Conservation (phyloP, 371 early-diverging fungal species). For the Mortierella sp. region DNA sequence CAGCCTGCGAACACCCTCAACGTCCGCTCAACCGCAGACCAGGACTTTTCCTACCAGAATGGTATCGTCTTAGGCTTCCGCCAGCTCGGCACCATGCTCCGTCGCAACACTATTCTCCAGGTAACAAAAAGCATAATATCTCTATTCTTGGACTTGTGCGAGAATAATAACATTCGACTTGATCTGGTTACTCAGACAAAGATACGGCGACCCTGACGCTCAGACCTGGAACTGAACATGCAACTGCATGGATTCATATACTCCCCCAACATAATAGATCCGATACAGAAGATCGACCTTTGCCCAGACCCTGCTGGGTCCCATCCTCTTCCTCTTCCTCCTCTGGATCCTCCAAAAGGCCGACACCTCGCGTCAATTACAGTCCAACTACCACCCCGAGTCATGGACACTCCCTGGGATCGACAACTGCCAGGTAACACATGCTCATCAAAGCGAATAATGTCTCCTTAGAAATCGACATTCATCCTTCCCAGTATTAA, state of each 20-base stretch:
- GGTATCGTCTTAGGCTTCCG: conserved; percentile 42
- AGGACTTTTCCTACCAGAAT: conserved; percentile 36
- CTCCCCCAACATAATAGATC: conserved; percentile 20
- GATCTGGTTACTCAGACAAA: background rate
- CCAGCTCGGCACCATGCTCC: conserved; percentile 75
- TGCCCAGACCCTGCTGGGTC: conserved; percentile 72
- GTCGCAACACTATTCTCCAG: conserved; percentile 74
- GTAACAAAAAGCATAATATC: conserved; percentile 33
- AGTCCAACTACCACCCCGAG: conserved; percentile 64
- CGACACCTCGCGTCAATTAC: conserved; percentile 64
- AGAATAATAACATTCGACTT: background rate
- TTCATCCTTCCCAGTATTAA: background rate
- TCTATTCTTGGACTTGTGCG: background rate
- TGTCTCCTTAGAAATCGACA: background rate
- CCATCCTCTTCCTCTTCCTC: conserved; percentile 74
- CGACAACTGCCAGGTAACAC: conserved; percentile 65
- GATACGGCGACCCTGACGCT: background rate
- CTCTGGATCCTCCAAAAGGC: conserved; percentile 74
- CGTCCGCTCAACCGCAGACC: background rate
- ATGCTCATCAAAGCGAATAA: background rate
- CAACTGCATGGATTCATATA: background rate
- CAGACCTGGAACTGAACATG: background rate
- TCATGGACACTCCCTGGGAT: conserved; percentile 66
- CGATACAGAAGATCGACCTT: conserved; percentile 71
- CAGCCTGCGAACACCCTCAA: conserved; percentile 5